These are phyloP conservation scores for Schizochytrium sp. DNA, from an alignment of 108 stramenopile genomes.

Conservation along the genomic window DNA sequence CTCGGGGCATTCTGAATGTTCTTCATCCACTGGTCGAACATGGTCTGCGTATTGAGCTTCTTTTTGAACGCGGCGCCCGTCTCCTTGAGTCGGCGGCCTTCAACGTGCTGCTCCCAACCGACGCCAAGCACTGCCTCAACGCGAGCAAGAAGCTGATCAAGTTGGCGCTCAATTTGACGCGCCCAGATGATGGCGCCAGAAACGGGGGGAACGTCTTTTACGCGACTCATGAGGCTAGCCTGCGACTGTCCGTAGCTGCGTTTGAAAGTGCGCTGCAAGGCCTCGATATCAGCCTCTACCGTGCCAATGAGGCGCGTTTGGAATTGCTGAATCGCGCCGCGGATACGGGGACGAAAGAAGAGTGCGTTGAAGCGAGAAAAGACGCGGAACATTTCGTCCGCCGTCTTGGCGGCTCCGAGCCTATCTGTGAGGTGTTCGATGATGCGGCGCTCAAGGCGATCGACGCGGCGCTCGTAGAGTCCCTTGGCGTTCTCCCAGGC, in stretches of 20 bases:
- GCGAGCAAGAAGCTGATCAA: slow-evolving; percentile 73
- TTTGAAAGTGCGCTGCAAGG: slow-evolving; percentile 82
- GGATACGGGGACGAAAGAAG: slow-evolving; percentile 75
- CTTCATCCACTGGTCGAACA: slow-evolving; percentile 70
- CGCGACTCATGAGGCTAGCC: slow-evolving; percentile 58
- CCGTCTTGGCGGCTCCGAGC: slow-evolving; percentile 53
- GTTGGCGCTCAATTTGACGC: slow-evolving; percentile 91
- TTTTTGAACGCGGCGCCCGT: slow-evolving; percentile 80
- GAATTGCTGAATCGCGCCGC: slow-evolving; percentile 84
- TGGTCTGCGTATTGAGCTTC: slow-evolving; percentile 74
- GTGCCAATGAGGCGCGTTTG: slow-evolving; percentile 81
- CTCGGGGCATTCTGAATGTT: slow-evolving; percentile 52
- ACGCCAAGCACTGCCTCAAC: slow-evolving; percentile 87
- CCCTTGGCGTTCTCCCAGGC: neutral
- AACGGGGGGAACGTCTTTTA: slow-evolving; percentile 86
- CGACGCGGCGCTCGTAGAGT: slow-evolving; percentile 22
- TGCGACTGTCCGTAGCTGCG: slow-evolving; percentile 71
- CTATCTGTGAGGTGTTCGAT: slow-evolving; percentile 33
- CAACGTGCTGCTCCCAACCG: slow-evolving; percentile 87
- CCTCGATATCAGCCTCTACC: slow-evolving; percentile 74
- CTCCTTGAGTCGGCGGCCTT: slow-evolving; percentile 81
- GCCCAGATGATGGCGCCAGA: slow-evolving; percentile 95
- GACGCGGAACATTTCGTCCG: slow-evolving; percentile 94
- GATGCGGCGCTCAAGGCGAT: slow-evolving; percentile 38
- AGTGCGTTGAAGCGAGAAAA: slow-evolving; percentile 89